Conservation (phyloP, 2,329 filamentous ascomycete species). For the Alternaria sp. region DNA sequence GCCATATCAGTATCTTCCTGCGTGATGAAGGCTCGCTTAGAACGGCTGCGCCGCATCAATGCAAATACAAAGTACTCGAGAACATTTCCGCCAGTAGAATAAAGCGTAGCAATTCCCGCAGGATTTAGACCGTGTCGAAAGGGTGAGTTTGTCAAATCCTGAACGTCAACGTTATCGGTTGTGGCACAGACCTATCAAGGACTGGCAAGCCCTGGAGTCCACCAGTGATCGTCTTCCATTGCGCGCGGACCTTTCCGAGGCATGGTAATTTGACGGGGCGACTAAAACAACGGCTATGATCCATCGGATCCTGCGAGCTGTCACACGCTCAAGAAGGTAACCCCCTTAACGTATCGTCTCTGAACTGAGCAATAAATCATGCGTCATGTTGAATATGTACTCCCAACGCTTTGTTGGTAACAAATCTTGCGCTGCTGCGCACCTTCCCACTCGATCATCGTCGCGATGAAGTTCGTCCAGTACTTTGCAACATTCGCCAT, state of each 20-base stretch:
- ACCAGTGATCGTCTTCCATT: not conserved
- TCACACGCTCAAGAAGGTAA: not conserved
- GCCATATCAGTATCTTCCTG: not conserved
- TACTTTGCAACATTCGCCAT: not conserved
- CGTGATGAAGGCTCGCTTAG: not conserved
- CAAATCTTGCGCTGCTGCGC: not conserved
- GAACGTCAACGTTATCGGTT: not conserved
- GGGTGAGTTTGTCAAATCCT: not conserved
- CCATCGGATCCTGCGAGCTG: not conserved
- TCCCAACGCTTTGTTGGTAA: not conserved
- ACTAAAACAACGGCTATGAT: not conserved
- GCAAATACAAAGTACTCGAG: not conserved
- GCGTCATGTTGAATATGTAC: not conserved
- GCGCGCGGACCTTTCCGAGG: not conserved
- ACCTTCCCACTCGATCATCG: not conserved
- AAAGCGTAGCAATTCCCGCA: not conserved
- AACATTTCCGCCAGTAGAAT: not conserved
- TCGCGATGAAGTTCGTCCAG: not conserved
- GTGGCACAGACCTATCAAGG: not conserved
- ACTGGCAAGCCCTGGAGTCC: not conserved
- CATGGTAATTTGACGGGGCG: not conserved
- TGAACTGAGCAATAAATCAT: not conserved
- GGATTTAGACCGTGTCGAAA: not conserved
- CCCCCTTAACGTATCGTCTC: not conserved
- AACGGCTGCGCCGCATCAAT: not conserved